Base-by-base conservation (phyloP, 441 rosid species). In the Arabidopsis hybrid region DNA sequence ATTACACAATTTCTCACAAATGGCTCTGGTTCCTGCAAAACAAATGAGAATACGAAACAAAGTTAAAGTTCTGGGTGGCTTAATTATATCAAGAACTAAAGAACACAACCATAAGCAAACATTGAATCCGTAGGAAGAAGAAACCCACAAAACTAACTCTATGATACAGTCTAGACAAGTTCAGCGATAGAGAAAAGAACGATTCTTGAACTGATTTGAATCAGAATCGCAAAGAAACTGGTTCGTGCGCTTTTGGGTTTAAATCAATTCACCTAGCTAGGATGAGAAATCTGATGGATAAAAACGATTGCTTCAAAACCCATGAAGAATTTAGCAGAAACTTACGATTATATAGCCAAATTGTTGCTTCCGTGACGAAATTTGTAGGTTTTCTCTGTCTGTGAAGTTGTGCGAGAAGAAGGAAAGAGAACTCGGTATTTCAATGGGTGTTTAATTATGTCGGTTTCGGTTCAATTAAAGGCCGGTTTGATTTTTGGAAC, bases 321-420 rank as follows among this genome's bases (percentile, higher is more conserved):
- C 39, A 72, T 5, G 13, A 46, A n/a, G 2, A 18, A 18, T 14
- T 5, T 21, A n/a, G 50, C 11, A 46, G 36, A 58, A 6, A 14
- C 40, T 74, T 74, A 74, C 73, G 31, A 50, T 6, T 31, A 59
- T 18, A 32, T 12, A 49, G 67, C 12, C 12, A 31, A 42, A 39
- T 66, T 7, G 61, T 65, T 66, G 53, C 31, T 38, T 58, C 45
- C 14, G 53, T 36, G 43, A 58, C 45, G 40, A 18, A 65, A 56
- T 46, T 58, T 35, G 14, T 64, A 57, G 35, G n/a, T 26, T 26
- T 26, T 26, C 29, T 26, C 29, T 26, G 29, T 26, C 29, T 26
- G 29, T 26, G 29, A 26, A 26, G 32, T 10, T 17, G 64, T 17
- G n/a, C 35, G 51, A 40, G 36, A 40, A 26, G 8, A 43, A 6